Evolutionary conservation across 225 moss, liverwort and hornwort genomes (phyloP).

Genomic region (Climacium dendroides): DNA sequence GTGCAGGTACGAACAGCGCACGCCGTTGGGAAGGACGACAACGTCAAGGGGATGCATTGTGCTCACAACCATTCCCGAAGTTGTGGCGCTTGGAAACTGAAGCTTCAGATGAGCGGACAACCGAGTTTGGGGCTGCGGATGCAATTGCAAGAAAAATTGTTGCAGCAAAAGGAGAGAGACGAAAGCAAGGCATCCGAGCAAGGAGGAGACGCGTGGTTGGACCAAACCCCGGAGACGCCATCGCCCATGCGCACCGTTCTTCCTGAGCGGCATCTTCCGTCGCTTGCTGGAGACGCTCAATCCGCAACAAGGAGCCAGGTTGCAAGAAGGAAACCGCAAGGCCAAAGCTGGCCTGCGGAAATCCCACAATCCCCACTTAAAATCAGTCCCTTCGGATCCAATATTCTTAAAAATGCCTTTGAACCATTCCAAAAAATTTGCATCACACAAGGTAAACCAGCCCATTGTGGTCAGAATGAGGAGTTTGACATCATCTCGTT

Average conservation of each 20-base stretch:
- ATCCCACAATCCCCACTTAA: not conserved
- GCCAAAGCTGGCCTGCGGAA: not conserved
- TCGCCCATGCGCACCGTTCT: not conserved
- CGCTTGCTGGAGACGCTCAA: not conserved
- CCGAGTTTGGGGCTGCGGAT: not conserved
- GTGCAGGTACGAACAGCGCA: conserved; percentile 9
- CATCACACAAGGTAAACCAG: too few species aligned
- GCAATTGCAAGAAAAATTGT: not conserved
- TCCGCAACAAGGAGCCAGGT: too few species aligned
- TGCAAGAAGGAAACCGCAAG: not conserved
- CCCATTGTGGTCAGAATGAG: too few species aligned
- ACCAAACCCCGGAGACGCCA: not conserved
- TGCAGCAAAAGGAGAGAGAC: conserved; percentile 1
- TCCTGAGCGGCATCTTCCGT: not conserved
- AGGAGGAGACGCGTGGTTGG: not conserved
- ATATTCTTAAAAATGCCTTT: too few species aligned
- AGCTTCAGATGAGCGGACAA: not conserved
- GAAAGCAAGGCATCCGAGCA: not conserved
- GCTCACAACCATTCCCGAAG: not conserved
- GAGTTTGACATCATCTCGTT: too few species aligned
- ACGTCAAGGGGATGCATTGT: not conserved
- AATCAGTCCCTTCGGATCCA: not conserved
- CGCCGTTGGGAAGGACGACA: conserved; percentile 8
- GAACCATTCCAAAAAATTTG: too few species aligned
- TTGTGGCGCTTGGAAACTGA: not conserved